Conservation (phyloP, 2,329 filamentous ascomycete genomes). For the Geosmithia flava region DNA sequence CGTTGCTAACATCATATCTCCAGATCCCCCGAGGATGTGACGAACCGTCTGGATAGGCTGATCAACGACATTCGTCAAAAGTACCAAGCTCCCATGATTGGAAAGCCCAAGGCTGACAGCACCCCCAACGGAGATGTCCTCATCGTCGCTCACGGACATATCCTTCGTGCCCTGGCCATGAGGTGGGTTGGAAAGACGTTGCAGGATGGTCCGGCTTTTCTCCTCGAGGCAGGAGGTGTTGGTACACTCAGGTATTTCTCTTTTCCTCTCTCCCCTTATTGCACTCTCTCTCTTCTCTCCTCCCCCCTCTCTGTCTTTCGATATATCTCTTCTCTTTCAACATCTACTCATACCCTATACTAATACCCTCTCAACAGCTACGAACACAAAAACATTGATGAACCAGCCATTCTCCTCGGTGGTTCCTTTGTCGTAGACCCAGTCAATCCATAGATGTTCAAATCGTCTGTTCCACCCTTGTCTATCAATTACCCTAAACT, state of each 20-base stretch:
- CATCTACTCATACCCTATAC: neutral
- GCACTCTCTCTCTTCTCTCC: neutral
- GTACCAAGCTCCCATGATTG: slow-evolving; percentile 52
- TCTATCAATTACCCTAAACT: too few species aligned
- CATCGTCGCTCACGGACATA: slow-evolving; percentile 83
- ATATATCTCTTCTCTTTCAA: too few species aligned
- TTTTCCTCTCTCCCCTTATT: neutral
- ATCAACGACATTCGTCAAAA: slow-evolving; percentile 62
- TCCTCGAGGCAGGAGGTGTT: slow-evolving; percentile 82
- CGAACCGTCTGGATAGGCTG: slow-evolving; percentile 57
- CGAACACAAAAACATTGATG: slow-evolving; percentile 65
- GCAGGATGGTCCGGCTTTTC: slow-evolving; percentile 61
- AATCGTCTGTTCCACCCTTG: neutral
- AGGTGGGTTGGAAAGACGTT: slow-evolving; percentile 69
- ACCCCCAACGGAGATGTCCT: slow-evolving; percentile 22
- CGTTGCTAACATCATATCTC: too few species aligned
- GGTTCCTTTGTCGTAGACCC: slow-evolving; percentile 50
- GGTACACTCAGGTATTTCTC: slow-evolving; percentile 57
- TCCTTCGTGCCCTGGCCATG: slow-evolving; percentile 77
- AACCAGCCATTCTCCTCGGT: slow-evolving; percentile 69
- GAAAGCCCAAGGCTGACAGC: slow-evolving; percentile 29
- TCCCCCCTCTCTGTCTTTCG: too few species aligned
- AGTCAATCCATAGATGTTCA: slow-evolving; percentile 7
- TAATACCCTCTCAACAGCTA: slow-evolving; percentile 38
- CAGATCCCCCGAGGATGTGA: slow-evolving; percentile 63